A percentile compares a stretch with the other conserved stretches of the same genome.
Conservation (phyloP, 2,329 filamentous ascomycete genomes). For the Plenodomus tracheiphilus region DNA sequence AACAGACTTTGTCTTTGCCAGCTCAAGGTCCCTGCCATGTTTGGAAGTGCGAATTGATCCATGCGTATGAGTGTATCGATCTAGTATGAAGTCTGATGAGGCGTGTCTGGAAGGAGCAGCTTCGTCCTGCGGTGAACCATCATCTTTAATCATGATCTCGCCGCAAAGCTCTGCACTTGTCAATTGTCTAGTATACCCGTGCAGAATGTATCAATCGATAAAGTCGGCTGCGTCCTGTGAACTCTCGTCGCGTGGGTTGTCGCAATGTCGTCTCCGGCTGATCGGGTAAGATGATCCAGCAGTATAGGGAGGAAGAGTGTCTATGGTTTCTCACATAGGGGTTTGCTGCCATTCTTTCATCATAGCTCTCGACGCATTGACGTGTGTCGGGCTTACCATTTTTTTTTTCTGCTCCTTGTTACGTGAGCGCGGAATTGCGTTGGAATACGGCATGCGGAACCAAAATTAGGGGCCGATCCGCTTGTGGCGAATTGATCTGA, state of each 20-base stretch:
- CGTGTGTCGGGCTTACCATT: not conserved
- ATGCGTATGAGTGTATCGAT: not conserved
- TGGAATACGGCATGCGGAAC: not conserved
- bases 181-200: not conserved
- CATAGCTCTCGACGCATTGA: not conserved
- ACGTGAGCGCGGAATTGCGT: constrained; percentile 16
- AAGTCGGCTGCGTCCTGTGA: not conserved
- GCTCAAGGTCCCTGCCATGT: constrained; percentile 10
- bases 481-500: not conserved
- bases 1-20: constrained; percentile 24
- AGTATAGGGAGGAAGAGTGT: too few species aligned
- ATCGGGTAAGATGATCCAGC: not conserved
- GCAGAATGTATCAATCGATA: not conserved
- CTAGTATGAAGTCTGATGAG: not conserved
- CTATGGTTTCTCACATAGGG: too few species aligned
- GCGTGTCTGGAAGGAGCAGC: not conserved
- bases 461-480: not conserved
- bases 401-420: constrained; percentile 1
- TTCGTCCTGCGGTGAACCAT: not conserved
- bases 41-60: not conserved
- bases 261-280: not conserved
- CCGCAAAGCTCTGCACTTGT: not conserved
- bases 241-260: not conserved
- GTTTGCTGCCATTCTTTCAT: not conserved
- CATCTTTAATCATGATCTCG: not conserved